These are phyloP conservation scores for Aspergillus wentii DNA, from an alignment of 495 filamentous ascomycete genomes.

Conservation along the genomic window DNA sequence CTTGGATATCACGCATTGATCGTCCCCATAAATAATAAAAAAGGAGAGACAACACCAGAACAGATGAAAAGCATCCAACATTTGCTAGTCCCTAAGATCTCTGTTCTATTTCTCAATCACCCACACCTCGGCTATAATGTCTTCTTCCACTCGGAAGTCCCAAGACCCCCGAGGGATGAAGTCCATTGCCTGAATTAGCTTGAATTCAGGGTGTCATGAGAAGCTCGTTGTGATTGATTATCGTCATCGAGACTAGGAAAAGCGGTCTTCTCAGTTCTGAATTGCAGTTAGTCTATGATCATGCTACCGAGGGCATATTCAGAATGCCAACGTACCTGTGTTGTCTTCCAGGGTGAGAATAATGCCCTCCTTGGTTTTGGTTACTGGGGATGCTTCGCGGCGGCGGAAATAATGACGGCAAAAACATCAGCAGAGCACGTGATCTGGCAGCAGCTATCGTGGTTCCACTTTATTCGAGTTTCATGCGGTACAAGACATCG, in stretches of 20 bases:
- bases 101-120: slow-evolving; percentile 47
- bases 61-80: background rate
- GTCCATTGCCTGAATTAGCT: slow-evolving; percentile 20
- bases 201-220: slow-evolving; percentile 29
- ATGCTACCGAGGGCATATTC: too few species aligned
- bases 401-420: too few species aligned
- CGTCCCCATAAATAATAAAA: too few species aligned
- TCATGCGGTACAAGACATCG: too few species aligned
- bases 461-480: too few species aligned
- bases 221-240: slow-evolving; percentile 32
- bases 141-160: slow-evolving; percentile 29
- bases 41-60: background rate
- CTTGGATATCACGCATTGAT: too few species aligned
- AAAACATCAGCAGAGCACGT: too few species aligned
- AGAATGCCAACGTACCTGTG: too few species aligned
- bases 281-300: background rate
- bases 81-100: slow-evolving; percentile 36
- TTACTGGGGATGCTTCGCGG: too few species aligned
- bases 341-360: too few species aligned
- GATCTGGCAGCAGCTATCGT: too few species aligned
- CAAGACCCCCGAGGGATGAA: slow-evolving; percentile 24
- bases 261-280: slow-evolving; percentile 1
- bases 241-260: slow-evolving; percentile 33
- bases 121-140: slow-evolving; percentile 18
- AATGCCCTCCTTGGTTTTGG: too few species aligned